These are phyloP conservation scores for Smittium mucronatum DNA, from an alignment of 371 early-diverging fungal species.

Conservation along the genomic window DNA sequence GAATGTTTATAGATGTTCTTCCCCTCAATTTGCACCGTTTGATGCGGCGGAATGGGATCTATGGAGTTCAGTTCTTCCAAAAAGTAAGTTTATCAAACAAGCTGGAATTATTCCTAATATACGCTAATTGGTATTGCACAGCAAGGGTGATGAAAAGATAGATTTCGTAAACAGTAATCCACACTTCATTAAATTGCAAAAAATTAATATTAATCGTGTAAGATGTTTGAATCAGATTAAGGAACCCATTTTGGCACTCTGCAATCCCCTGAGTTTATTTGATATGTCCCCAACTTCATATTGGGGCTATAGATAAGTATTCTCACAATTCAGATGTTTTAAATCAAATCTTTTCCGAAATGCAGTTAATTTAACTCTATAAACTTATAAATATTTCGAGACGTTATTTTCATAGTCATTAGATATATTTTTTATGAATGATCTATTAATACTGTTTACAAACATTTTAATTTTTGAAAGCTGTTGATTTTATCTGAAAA, in stretches of 20 bases:
- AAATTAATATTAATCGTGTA: neutral
- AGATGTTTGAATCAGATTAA: neutral
- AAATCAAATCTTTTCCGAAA: no score
- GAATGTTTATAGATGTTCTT: neutral
- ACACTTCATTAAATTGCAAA: conserved; percentile 1
- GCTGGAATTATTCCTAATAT: conserved; percentile 1
- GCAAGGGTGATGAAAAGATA: conserved; percentile 6
- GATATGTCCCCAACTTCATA: no score
- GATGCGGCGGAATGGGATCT: neutral
- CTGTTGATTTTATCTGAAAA: no score
- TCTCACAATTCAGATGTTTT: no score
- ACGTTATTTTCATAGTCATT: no score
- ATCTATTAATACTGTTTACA: no score
- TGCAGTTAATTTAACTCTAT: no score
- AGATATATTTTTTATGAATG: no score
- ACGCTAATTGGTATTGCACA: conserved; percentile 6
- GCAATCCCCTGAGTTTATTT: conserved; percentile 5
- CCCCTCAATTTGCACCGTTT: conserved; percentile 11
- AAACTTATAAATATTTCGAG: no score
- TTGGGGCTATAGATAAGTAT: no score
- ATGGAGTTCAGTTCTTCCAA: neutral
- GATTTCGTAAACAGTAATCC: neutral
- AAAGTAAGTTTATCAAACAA: neutral
- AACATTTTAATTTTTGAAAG: no score
- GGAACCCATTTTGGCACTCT: conserved; percentile 12